Evolutionary conservation across 768 basidiomycete genomes (phyloP).

Genomic region (Cyclocybe cylindracea): DNA sequence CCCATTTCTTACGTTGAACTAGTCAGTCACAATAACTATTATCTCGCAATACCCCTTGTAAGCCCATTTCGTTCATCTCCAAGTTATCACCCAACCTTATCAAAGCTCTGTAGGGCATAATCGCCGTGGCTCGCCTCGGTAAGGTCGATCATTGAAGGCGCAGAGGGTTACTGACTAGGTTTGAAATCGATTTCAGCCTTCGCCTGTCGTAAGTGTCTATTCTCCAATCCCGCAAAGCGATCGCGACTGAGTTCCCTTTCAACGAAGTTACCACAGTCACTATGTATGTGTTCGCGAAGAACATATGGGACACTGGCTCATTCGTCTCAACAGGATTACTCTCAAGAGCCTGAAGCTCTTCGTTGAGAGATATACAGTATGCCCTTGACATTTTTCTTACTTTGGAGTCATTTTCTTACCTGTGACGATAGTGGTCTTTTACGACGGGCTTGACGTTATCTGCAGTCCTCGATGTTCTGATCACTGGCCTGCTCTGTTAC

Average conservation of each 20-base stretch:
- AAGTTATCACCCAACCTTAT: neutral
- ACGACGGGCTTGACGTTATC: constrained; percentile 53
- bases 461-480: constrained; percentile 48
- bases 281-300: neutral
- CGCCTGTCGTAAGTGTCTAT: constrained; percentile 8
- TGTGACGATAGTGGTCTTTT: constrained; percentile 27
- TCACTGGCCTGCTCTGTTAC: constrained; percentile 45
- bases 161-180: neutral
- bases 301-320: neutral
- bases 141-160: neutral
- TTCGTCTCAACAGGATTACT: constrained; percentile 29
- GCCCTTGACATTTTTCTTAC: neutral
- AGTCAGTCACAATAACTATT: constrained; percentile 38
- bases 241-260: neutral
- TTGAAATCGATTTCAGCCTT: constrained; percentile 3
- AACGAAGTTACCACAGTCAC: constrained; percentile 9
- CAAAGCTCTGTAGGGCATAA: constrained; percentile 32
- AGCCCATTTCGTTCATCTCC: constrained; percentile 2
- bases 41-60: constrained; percentile 33
- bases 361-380: constrained; percentile 19
- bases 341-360: constrained; percentile 25
- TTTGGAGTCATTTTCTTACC: neutral
- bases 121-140: constrained; percentile 22
- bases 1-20: neutral
- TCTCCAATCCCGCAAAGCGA: neutral